Conservation (phyloP, 495 filamentous ascomycete species). For the Penicillium salamii region DNA sequence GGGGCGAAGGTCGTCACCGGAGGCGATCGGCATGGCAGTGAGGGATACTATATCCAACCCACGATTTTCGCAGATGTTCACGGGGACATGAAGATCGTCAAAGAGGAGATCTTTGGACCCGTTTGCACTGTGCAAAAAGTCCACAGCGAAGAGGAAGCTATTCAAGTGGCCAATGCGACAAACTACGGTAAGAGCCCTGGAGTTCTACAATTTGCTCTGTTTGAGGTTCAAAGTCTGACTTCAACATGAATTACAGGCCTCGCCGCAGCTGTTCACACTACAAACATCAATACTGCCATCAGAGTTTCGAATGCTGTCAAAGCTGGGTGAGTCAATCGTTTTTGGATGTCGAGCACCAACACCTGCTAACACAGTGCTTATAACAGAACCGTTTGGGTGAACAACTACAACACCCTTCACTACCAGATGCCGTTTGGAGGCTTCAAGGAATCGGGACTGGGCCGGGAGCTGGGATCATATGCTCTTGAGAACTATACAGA, state of each 20-base stretch:
- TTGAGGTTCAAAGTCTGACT: background rate
- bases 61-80: conserved; percentile 84
- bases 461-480: conserved; percentile 65
- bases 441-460: conserved; percentile 85
- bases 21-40: conserved; percentile 68
- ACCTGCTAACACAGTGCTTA: background rate
- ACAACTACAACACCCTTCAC: conserved; percentile 65
- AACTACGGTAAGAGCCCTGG: conserved; percentile 47
- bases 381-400: conserved; percentile 74
- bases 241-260: conserved; percentile 29
- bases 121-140: conserved; percentile 84
- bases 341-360: too few relatives aligned
- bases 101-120: conserved; percentile 90
- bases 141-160: conserved; percentile 68
- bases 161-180: conserved; percentile 69
- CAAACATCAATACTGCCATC: conserved; percentile 77
- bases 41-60: conserved; percentile 88
- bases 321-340: conserved; percentile 51
- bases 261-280: conserved; percentile 82
- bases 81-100: conserved; percentile 83
- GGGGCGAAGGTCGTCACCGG: conserved; percentile 76
- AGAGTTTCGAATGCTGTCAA: conserved; percentile 67
- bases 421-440: conserved; percentile 79
- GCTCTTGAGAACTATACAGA: conserved; percentile 82
- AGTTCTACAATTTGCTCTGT: background rate